These are phyloP conservation scores for Musa schizocarpa DNA, from an alignment of 176 grass and related monocot species.

Conservation along the genomic window DNA sequence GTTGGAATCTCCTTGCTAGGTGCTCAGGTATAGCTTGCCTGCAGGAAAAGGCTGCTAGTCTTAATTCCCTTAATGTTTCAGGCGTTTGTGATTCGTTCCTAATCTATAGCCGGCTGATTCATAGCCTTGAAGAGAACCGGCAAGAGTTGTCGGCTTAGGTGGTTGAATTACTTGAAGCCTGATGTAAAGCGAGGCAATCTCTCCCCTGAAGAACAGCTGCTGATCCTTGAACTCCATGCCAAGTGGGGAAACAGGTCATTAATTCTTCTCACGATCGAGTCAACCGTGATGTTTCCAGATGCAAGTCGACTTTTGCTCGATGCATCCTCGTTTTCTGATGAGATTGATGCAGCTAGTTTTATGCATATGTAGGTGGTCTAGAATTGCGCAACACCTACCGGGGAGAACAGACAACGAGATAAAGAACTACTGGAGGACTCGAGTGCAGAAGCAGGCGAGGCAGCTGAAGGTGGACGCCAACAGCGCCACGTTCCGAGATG, in stretches of 20 bases:
- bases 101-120: neutral
- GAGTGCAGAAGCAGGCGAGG: neutral
- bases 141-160: neutral
- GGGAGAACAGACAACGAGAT: neutral
- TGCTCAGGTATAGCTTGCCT: neutral
- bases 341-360: neutral
- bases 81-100: neutral
- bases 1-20: conserved; percentile 1
- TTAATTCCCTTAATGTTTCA: neutral
- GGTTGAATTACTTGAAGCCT: conserved; percentile 1
- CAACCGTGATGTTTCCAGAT: neutral
- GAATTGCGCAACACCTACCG: neutral
- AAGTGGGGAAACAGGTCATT: neutral
- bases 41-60: neutral
- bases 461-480: neutral
- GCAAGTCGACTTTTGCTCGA: neutral
- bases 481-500: neutral
- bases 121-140: neutral
- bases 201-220: neutral
- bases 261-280: neutral
- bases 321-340: neutral
- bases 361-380: neutral
- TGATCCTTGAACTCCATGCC: neutral
- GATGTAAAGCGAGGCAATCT: neutral
- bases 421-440: neutral